Conservation (phyloP, 805 yeast species). For the Candida ortonii region DNA sequence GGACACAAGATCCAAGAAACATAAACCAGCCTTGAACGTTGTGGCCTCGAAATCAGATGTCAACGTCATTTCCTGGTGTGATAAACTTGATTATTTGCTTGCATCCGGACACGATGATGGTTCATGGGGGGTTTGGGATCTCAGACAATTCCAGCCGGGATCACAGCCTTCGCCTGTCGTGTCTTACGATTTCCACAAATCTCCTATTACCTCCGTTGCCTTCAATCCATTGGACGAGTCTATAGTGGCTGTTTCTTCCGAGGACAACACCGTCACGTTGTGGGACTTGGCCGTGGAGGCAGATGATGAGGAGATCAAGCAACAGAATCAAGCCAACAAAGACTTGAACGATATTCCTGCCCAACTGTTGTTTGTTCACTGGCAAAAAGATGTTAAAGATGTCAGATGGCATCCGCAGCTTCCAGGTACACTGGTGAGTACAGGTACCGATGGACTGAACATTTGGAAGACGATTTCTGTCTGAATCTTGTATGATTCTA, state of each 20-base stretch:
- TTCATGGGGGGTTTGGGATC: conserved; percentile 96
- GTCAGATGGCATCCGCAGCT: conserved; percentile 97
- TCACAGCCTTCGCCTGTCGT: conserved; percentile 80
- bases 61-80: conserved; percentile 95
- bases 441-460: conserved; percentile 93
- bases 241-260: conserved; percentile 91
- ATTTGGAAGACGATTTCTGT: conserved; percentile 97
- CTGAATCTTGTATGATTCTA: conserved; percentile 30
- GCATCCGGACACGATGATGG: conserved; percentile 99
- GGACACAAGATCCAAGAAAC: conserved; percentile 94
- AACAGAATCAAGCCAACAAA: conserved; percentile 71
- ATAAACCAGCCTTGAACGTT: conserved; percentile 84
- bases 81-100: conserved; percentile 76
- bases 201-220: conserved; percentile 88
- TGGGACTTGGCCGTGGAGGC: conserved; percentile 99
- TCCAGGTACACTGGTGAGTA: conserved; percentile 91
- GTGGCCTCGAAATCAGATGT: conserved; percentile 80
- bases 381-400: conserved; percentile 97
- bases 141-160: conserved; percentile 72
- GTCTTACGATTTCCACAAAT: conserved; percentile 89
- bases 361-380: conserved; percentile 91
- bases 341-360: conserved; percentile 92
- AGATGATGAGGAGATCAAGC: conserved; percentile 92
- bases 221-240: conserved; percentile 96
- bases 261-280: conserved; percentile 92